phyloP scores from a whole-genome alignment of 2,329 filamentous ascomycete genomes.

The Neonectria faginata region DNA sequence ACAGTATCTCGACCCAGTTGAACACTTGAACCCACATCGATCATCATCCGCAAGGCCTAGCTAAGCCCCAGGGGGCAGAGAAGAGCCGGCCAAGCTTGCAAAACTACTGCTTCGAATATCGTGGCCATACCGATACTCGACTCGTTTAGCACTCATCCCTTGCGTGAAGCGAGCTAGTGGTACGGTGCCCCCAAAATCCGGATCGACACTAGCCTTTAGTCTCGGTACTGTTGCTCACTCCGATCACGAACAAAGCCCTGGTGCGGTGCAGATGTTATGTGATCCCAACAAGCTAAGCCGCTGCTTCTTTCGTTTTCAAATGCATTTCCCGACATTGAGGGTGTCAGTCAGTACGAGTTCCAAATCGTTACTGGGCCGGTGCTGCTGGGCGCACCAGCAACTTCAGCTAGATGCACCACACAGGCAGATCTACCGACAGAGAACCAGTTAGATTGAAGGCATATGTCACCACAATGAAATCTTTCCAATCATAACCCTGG shows the following conservation, averaged over 20 bases:
- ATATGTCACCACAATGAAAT: too few species aligned
- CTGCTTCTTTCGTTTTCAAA: neutral
- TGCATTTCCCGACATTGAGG: neutral
- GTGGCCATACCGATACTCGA: constrained; percentile 2
- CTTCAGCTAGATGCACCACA: too few species aligned
- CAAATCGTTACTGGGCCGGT: too few species aligned
- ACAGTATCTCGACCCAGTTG: constrained; percentile 28
- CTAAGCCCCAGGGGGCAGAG: constrained; percentile 24
- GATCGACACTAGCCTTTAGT: constrained; percentile 23
- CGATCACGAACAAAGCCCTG: constrained; percentile 7
- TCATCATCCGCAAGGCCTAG: constrained; percentile 15
- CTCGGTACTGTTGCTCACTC: constrained; percentile 8
- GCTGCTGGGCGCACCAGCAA: too few species aligned
- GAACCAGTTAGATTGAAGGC: too few species aligned
- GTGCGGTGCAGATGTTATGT: constrained; percentile 17
- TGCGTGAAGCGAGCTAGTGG: constrained; percentile 21
- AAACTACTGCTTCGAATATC: constrained; percentile 4
- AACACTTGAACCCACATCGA: constrained; percentile 20
- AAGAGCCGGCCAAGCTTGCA: constrained; percentile 29
- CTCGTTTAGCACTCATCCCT: constrained; percentile 22
- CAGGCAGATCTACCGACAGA: too few species aligned
- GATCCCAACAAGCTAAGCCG: neutral
- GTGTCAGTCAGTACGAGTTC: too few species aligned
- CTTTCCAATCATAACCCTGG: too few species aligned
- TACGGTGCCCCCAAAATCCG: neutral